These are phyloP conservation scores for Populus hybrid DNA, from an alignment of 441 rosid genomes.

Conservation along the genomic window DNA sequence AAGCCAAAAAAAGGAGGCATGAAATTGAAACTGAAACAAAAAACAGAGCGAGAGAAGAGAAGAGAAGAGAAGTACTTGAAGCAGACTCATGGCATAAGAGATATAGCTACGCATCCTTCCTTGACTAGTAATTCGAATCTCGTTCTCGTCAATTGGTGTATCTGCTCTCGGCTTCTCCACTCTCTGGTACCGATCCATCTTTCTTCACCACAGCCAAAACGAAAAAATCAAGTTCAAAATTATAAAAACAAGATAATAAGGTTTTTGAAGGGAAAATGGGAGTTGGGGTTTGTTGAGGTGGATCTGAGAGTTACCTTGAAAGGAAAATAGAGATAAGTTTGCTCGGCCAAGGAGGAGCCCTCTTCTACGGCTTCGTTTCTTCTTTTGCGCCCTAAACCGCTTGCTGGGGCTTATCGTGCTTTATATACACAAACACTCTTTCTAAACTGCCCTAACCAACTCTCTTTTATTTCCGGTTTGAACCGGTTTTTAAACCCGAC, in stretches of 20 bases:
- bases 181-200: constrained; percentile 94
- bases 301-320: background rate
- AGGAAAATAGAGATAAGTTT: constrained; percentile 10
- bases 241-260: background rate
- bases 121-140: constrained; percentile 93
- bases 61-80: constrained; percentile 47
- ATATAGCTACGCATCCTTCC: constrained; percentile 92
- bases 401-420: background rate
- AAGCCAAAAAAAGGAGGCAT: background rate
- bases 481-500: background rate
- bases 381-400: constrained; percentile 48
- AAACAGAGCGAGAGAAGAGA: background rate
- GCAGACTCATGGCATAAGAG: constrained; percentile 85
- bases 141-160: constrained; percentile 84
- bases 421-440: background rate
- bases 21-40: background rate
- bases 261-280: background rate
- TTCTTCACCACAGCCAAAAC: background rate
- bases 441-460: constrained; percentile 23
- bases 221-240: background rate
- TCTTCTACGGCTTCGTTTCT: constrained; percentile 61
- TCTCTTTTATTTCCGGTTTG: constrained; percentile 2
- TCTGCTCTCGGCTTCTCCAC: constrained; percentile 88
- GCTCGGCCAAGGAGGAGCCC: constrained; percentile 40
- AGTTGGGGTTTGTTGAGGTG: background rate